Evolutionary conservation across 148 eudicot species (phyloP), one percentile per base, ranked within the genome.

Genomic region (Rhododendron ferrugineum): DNA sequence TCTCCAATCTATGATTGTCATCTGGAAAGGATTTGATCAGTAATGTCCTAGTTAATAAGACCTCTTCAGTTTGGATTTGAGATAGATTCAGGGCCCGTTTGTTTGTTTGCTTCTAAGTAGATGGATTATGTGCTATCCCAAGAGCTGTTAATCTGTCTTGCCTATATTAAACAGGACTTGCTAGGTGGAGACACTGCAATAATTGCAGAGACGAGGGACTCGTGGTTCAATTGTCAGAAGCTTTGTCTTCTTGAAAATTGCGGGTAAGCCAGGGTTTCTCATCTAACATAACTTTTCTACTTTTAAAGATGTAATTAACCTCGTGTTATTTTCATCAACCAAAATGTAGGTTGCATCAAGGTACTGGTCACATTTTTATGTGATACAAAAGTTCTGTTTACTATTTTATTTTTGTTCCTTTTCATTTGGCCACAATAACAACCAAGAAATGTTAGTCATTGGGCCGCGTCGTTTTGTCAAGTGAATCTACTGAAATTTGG

Each of bases 181-280:
- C 37, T 36, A 36, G 37, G 37, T 36, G 37, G 37, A 36, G 37
- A 36, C 37, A 36, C 37, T 36, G 3, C 37, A 36, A 4, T 36
- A 0, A 36, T 36, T 36, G 0, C 0, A 36, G 37, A 36, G 37
- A 36, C 37, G 37, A 36, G 37, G 37, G 37, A 36, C 82, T 94
- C 95, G 2, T 94, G 98, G 95, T 92, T 94, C 86, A 94, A 93
- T 80, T 94, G 98, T 91, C 98, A 93, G 81, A 94, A 94, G 90
- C 93, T 94, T 66, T 88, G 82, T 37, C 94, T 93, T 78, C 98
- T 95, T 68, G 92, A 92, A 88, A 94, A 92, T 78, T 94, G 98
- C 86, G 93, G 95, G 97, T 93, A 88, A 90, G 90, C 83, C 28
- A n/a, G 18, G 79, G n/a, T 42, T 72, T 18, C 44, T 37, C 34